Conservation (phyloP, 2,329 filamentous ascomycete genomes). For the Domatiomyces globalis region DNA sequence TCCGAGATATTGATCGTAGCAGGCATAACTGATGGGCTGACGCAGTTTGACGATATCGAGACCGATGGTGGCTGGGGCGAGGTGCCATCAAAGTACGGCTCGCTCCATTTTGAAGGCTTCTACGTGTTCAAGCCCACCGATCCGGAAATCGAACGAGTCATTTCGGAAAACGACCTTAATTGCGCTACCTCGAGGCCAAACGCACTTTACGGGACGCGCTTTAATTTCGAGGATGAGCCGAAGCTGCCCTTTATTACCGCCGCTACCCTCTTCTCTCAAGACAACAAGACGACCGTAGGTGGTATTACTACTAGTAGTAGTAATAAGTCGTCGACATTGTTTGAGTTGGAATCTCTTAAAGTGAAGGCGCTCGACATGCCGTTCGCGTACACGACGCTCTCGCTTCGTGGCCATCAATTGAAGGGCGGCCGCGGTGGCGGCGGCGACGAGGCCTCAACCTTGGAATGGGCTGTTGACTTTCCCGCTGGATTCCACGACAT, state of each 20-base stretch:
- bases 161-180: constrained; percentile 16
- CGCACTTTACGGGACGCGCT: constrained; percentile 17
- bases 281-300: not conserved
- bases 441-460: not conserved
- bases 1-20: not conserved
- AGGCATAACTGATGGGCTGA: not conserved
- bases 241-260: not conserved
- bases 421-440: not conserved
- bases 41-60: constrained; percentile 13
- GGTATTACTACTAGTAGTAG: not conserved
- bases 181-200: constrained; percentile 20
- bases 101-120: constrained; percentile 13
- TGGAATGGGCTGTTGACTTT: constrained; percentile 18
- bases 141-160: constrained; percentile 9
- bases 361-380: constrained; percentile 19
- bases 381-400: constrained; percentile 7
- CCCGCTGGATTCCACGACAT: constrained; percentile 16
- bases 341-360: constrained; percentile 12
- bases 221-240: constrained; percentile 1
- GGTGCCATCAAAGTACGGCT: constrained; percentile 7
- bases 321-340: constrained; percentile 1
- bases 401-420: constrained; percentile 5
- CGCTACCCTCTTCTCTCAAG: not conserved
- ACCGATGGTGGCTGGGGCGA: constrained; percentile 9
- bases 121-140: constrained; percentile 13